Base-by-base conservation (phyloP, 1,284 basidiomycete genomes). In the Leccinum brunneo-olivaceum region DNA sequence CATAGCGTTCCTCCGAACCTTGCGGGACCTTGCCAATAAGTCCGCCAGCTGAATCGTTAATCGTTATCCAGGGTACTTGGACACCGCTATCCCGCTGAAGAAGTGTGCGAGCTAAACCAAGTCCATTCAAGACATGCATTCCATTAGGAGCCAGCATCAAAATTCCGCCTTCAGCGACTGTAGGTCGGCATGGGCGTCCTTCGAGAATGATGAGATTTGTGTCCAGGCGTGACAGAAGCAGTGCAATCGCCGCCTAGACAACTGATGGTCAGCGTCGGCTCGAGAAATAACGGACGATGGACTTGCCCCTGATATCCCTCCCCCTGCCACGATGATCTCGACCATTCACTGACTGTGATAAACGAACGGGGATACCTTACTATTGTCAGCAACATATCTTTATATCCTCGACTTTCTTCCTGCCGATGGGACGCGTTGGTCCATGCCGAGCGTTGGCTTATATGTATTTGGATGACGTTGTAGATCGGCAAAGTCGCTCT, bases 61-160 rank as follows among this genome's bases (percentile, higher is more conserved):
- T 46, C 9, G 45, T 47, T 9, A 61, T 28, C 45, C 46, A 49
- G 21, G 61, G 42, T n/a, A 51, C 45, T n/a, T 48, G 44, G 18
- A 50, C 36, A 9, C 60, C 50, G 5, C 50, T 59, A 14, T 50
- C 41, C 19, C 49, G 54, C 39, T 53, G 49, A 19, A 61, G 54
- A 36, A 65, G 54, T 6, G 40, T 40, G 15, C 12, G 43, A 9
- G 56, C 60, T 10, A 63, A 40, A 16, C 36, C 56, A 24, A 65
- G 60, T 19, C 57, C 60, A 3, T 52, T 43, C 41, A 63, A 34
- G 33, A 61, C 58, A 23, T 60, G 45, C 58, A 63, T 57, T 30
- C 61, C 62, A 25, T 61, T 61, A 4, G 60, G 54, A 19, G 49
- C 60, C 28, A 61, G 35, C 57, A 57, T 57, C 44, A 64, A 34